Base-by-base conservation (phyloP, 306 rosid species). In the Cucurbita moschata region DNA sequence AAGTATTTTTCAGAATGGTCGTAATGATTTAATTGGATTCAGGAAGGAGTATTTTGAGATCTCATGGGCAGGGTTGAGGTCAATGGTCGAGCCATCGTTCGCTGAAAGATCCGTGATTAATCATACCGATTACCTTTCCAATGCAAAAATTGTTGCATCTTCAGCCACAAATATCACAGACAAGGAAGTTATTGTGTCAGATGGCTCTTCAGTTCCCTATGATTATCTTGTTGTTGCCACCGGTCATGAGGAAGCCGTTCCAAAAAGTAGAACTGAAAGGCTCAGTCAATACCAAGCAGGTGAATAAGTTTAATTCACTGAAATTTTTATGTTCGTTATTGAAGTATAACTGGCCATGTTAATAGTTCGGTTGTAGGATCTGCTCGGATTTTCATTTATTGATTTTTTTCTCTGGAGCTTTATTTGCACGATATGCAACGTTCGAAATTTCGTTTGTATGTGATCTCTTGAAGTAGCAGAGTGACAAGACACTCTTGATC, bases 151-250 rank as follows among this genome's bases (percentile, higher is more conserved):
- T 71, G 51, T 83, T 14, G 64, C 72, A 53, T 77, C 83, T 62
- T 8, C 81, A 61, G 81, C 83, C 51, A 55, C 79, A 68, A 69
- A 71, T 61, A 71, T 79, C 43, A 83, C 79, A 23, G 81, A 83
- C 39, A 60, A 9, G 47, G 81, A 83, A 74, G 83, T 83, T 9
- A 6, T 83, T 30, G 80, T 76, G 4, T 78, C 81, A 18, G 82
- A 76, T 60, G 85, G 84, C n/a, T 38, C 39, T 16, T 83, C 78
- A n/a, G 13, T 84, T 77, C 62, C 76, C 7, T 84, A 84, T 9
- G 85, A 84, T 54, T 84, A 79, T 53, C 82, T 84, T 68, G 83
- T 84, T 56, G 74, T 84, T 71, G 85, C 88, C 71, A 82, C 85
- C 16, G 88, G 88, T 60, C 85, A 84, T 72, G 21, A 18, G 49